Base-by-base conservation (phyloP, 2,329 filamentous ascomycete genomes). In the Aaosphaeria pasadenensis region DNA sequence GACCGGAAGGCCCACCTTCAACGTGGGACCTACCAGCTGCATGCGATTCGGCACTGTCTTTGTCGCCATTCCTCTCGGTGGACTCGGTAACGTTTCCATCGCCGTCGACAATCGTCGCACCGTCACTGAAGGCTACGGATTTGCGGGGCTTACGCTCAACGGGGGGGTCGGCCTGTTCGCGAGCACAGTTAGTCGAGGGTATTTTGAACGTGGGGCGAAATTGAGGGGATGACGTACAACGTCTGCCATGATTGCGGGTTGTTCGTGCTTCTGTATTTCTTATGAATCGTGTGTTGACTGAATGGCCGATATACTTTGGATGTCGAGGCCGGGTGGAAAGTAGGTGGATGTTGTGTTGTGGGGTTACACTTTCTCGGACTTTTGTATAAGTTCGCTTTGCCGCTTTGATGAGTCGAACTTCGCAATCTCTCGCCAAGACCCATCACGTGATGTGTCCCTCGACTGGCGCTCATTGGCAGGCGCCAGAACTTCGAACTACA, bases 41-140 rank as follows among this genome's bases (percentile, higher is more conserved):
- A 74, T 95, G 89, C 69, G 86, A 90, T 77, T 87, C 82, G 59
- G 90, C 90, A 63, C 88, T 89, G 58, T 87, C 83, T 77, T 91
- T 91, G 62, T 87, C 80, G 64, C 89, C 88, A 64, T 87, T 84
- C 65, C 78, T 72, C 62, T 82, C 79, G 58, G 85, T 82, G 71
- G 88, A 80, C 74, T 88, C 85, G 64, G 83, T 89, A 69, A 96
- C 84, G 69, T 86, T 84, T 64, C 92, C 92, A 80, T 96, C 89
- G 73, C 84, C 83, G 77, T 95, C 89, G 71, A 96, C 91, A 64
- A 96, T 85, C 58, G 88, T 82, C 63, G 89, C 83, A 66, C 89
- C 89, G 74, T 94, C 88, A 70, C 87, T 91, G 73, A 97, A 97
- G 57, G 91, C 86, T 66, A 97, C 92, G 42, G 90, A 95, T 77